Evolutionary conservation across 1,139 yeast species (phyloP), one percentile per base, ranked within the genome.

Genomic region (Geotrichum europaeum): DNA sequence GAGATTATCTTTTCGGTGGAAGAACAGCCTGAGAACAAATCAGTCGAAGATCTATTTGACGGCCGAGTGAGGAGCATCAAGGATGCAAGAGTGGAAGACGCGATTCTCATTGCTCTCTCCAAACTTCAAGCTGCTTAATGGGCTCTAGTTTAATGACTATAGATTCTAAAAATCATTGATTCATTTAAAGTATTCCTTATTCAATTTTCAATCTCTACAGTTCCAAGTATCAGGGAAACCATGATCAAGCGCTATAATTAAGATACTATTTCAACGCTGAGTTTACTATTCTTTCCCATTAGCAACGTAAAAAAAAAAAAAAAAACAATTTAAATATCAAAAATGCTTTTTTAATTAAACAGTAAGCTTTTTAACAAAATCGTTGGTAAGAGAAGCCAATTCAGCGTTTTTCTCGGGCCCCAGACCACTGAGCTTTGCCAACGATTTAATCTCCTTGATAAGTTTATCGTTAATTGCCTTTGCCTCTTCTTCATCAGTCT

Each of bases 401-500:
- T 32, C 36, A 10, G 55, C 30, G 43, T 53, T 51, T 49, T 34
- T 49, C 15, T 36, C 49, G 15, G 43, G 24, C 15, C 54, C 54
- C 10, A 36, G 34, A 22, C 45, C 18, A 20, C 55, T 53, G 20
- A 53, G 18, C 34, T 53, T 53, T n/a, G 45, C 55, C 9, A 53
- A 34, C 22, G 45, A 40, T 20, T 49, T 53, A 43, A 57, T 49
- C 25, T 53, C 47, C 20, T 22, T 30, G n/a, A 49, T 49, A 22
- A 57, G 24, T 15, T 40, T 25, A 5, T 12, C 25, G 20, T 53
- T 24, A 24, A 43, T 20, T 10, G 12, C 43, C 25, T 40, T 51
- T 12, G 55, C 53, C 18, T 53, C 57, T 1, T 5, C 34, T 13
- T 58, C 57, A 13, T 58, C 57, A 15, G 49, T 49, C n/a, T 58